Conservation (phyloP, 2,329 filamentous ascomycete genomes). For the Trichoderma guizhouense region DNA sequence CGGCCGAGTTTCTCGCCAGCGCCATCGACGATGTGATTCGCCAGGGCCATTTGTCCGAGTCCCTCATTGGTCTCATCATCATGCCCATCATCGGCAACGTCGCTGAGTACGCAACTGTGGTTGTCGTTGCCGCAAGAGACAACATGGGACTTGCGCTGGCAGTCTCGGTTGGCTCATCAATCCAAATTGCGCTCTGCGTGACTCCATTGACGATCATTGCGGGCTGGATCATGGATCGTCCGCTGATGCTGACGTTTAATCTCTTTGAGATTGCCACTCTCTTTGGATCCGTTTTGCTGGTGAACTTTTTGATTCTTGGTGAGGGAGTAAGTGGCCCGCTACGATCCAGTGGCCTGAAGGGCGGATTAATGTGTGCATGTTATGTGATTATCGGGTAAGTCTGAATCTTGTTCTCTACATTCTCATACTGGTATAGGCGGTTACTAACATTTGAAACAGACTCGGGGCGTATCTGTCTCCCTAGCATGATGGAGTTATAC, state of each 20-base stretch:
- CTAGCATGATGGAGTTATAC: background rate
- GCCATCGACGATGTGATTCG: slow-evolving; percentile 55
- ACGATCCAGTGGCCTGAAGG: slow-evolving; percentile 46
- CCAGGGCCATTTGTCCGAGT: slow-evolving; percentile 49
- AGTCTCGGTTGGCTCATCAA: slow-evolving; percentile 57
- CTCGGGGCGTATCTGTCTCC: slow-evolving; percentile 16
- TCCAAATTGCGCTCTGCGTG: slow-evolving; percentile 61
- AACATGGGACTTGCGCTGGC: slow-evolving; percentile 62
- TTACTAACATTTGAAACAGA: background rate
- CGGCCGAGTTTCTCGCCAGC: slow-evolving; percentile 59
- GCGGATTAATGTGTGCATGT: slow-evolving; percentile 52
- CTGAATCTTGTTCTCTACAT: background rate
- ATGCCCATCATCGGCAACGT: slow-evolving; percentile 62
- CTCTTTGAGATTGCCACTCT: slow-evolving; percentile 72
- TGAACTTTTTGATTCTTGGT: slow-evolving; percentile 72
- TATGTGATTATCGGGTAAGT: slow-evolving; percentile 49
- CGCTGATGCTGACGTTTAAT: slow-evolving; percentile 67
- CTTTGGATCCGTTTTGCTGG: slow-evolving; percentile 67
- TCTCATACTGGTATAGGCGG: background rate
- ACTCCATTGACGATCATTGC: slow-evolving; percentile 58
- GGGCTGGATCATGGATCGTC: slow-evolving; percentile 54
- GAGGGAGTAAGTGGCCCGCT: slow-evolving; percentile 65
- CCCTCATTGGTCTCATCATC: slow-evolving; percentile 59
- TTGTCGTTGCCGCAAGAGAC: slow-evolving; percentile 56
- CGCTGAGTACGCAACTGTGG: slow-evolving; percentile 60